Evolutionary conservation across 306 rosid genomes (phyloP).

Genomic region (Pachyrhizus erosus): DNA sequence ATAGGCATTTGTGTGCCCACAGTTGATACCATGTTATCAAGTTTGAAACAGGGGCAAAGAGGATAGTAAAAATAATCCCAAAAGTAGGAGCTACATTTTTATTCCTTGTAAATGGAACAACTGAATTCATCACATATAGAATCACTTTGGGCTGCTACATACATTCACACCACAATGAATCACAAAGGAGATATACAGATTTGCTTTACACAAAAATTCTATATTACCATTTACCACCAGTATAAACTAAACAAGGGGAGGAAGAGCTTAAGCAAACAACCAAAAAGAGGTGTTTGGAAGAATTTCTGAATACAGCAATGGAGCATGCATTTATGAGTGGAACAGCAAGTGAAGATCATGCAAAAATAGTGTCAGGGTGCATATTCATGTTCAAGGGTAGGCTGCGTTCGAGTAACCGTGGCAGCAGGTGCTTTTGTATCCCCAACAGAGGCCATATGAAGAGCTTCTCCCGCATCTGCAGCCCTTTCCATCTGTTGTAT

Average conservation of each 20-base stretch:
- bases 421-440: slow-evolving; percentile 81
- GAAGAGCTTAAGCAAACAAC: slow-evolving; percentile 53
- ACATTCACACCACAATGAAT: slow-evolving; percentile 67
- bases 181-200: slow-evolving; percentile 48
- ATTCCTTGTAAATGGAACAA: slow-evolving; percentile 56
- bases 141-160: slow-evolving; percentile 55
- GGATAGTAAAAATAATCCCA: neutral
- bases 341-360: slow-evolving; percentile 34
- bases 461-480: slow-evolving; percentile 80
- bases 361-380: slow-evolving; percentile 67
- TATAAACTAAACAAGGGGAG: slow-evolving; percentile 47
- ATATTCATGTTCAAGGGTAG: slow-evolving; percentile 77
- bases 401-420: slow-evolving; percentile 75
- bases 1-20: neutral
- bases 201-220: slow-evolving; percentile 65
- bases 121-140: slow-evolving; percentile 53
- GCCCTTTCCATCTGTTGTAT: slow-evolving; percentile 79
- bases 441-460: slow-evolving; percentile 72
- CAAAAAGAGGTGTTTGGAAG: slow-evolving; percentile 51
- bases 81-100: slow-evolving; percentile 40
- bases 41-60: neutral
- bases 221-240: slow-evolving; percentile 52
- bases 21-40: neutral
- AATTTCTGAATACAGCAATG: slow-evolving; percentile 46
- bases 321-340: slow-evolving; percentile 47